A percentile compares a stretch with the other conserved stretches of the same genome.
Conservation (phyloP, 1,284 basidiomycete genomes). For the Microbotryum lychnidis-dioicae region DNA sequence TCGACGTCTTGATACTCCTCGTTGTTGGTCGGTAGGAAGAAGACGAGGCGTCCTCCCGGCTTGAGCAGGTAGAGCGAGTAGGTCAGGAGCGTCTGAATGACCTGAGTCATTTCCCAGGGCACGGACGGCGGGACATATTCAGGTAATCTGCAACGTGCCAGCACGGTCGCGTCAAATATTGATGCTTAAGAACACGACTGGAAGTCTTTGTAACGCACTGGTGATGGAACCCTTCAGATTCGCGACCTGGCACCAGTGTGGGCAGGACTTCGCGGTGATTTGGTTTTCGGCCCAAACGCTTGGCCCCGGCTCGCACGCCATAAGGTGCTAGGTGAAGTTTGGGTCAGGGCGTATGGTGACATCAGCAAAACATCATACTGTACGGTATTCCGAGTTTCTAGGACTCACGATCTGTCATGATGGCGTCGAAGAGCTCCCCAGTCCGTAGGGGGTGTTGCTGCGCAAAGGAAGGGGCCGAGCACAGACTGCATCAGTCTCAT, state of each 20-base stretch:
- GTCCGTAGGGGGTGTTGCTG: slow-evolving; percentile 71
- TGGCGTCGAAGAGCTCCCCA: slow-evolving; percentile 85
- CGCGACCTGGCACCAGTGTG: slow-evolving; percentile 14
- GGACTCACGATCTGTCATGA: slow-evolving; percentile 69
- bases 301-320: slow-evolving; percentile 92
- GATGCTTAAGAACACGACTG: slow-evolving; percentile 25
- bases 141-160: slow-evolving; percentile 27
- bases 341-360: too few relatives aligned
- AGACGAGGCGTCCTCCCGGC: slow-evolving; percentile 70
- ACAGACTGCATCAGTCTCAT: background rate
- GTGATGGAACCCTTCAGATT: slow-evolving; percentile 21
- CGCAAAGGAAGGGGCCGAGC: background rate
- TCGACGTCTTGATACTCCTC: slow-evolving; percentile 84
- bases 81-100: slow-evolving; percentile 60
- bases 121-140: slow-evolving; percentile 41
- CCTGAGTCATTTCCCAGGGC: slow-evolving; percentile 37
- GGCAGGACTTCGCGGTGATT: slow-evolving; percentile 35
- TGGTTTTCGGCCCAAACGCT: slow-evolving; percentile 67
- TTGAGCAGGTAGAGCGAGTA: slow-evolving; percentile 77
- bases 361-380: too few relatives aligned
- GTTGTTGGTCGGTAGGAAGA: slow-evolving; percentile 69
- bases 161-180: slow-evolving; percentile 16
- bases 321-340: slow-evolving; percentile 47
- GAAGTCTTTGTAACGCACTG: slow-evolving; percentile 5
- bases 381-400: too few relatives aligned